A percentile compares a stretch with the other conserved stretches of the same genome.
Conservation (phyloP, 73 alveolate genomes). For the Tetrahymena elliotti region DNA sequence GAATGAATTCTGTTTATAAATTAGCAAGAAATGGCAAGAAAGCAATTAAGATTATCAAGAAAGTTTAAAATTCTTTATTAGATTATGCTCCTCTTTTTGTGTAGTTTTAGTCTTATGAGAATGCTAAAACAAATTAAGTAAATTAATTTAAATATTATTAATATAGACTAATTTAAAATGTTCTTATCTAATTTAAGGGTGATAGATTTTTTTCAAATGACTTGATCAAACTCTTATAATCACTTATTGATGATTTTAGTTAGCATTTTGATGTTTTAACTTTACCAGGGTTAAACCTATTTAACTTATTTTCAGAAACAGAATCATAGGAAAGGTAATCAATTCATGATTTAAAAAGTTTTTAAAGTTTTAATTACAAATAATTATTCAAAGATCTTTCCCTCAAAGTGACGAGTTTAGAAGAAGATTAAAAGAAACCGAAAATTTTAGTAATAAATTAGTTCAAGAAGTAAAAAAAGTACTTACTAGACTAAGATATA, state of each 20-base stretch:
- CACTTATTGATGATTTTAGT: background rate
- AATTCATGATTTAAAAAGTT: background rate
- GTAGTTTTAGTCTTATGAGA: background rate
- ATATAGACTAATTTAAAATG: background rate
- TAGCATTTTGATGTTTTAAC: background rate
- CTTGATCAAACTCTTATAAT: background rate
- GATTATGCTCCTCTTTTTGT: background rate
- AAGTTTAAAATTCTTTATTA: background rate
- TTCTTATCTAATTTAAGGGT: background rate
- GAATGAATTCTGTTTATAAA: background rate
- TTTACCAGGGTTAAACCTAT: background rate
- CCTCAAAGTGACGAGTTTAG: background rate
- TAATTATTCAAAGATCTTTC: background rate
- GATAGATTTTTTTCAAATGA: background rate
- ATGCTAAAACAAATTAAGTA: background rate
- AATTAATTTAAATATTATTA: background rate
- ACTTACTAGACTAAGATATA: background rate
- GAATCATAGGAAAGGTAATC: background rate
- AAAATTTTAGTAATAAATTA: background rate
- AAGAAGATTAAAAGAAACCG: background rate
- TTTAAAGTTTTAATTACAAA: background rate
- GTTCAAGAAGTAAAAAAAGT: background rate
- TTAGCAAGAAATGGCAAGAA: background rate
- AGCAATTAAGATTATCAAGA: background rate
- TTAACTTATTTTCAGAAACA: background rate